phyloP scores from a whole-genome alignment of 345 rosid genomes.

The Aurinia saxatilis region DNA sequence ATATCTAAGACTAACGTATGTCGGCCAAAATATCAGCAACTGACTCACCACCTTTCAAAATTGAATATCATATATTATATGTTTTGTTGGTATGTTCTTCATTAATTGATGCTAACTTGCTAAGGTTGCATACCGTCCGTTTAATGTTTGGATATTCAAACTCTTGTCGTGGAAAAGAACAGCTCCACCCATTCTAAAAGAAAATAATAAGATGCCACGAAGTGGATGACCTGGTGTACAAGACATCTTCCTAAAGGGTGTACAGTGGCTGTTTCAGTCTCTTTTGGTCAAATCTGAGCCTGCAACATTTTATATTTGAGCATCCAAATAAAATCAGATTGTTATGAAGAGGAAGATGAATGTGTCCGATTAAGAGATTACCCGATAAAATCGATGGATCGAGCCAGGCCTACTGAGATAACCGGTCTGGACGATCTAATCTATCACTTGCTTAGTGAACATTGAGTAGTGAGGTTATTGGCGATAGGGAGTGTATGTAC shows the following conservation, averaged over 20 bases:
- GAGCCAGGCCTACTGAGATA: slow-evolving; percentile 82
- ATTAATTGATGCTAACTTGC: neutral
- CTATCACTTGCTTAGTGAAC: slow-evolving; percentile 89
- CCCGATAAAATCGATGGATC: slow-evolving; percentile 91
- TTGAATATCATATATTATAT: neutral
- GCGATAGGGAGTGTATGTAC: slow-evolving; percentile 88
- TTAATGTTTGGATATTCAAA: neutral
- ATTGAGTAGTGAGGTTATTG: slow-evolving; percentile 71
- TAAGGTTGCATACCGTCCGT: neutral
- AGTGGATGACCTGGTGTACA: slow-evolving; percentile 76
- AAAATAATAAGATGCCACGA: neutral
- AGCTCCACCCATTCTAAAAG: too few species aligned
- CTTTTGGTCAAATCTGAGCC: slow-evolving; percentile 97
- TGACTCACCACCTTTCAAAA: neutral
- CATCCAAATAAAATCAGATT: too few species aligned
- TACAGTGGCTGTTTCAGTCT: slow-evolving; percentile 94
- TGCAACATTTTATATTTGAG: neutral
- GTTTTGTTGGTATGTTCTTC: neutral
- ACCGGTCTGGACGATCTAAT: slow-evolving; percentile 79
- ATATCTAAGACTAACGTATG: neutral
- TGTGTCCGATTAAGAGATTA: slow-evolving; percentile 11
- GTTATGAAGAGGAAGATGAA: too few species aligned
- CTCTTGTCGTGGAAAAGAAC: neutral
- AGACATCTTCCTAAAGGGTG: slow-evolving; percentile 98
- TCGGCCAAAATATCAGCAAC: slow-evolving; percentile 17